phyloP scores from a whole-genome alignment of 805 yeast genomes.

The Pichia gijzeniarum region DNA sequence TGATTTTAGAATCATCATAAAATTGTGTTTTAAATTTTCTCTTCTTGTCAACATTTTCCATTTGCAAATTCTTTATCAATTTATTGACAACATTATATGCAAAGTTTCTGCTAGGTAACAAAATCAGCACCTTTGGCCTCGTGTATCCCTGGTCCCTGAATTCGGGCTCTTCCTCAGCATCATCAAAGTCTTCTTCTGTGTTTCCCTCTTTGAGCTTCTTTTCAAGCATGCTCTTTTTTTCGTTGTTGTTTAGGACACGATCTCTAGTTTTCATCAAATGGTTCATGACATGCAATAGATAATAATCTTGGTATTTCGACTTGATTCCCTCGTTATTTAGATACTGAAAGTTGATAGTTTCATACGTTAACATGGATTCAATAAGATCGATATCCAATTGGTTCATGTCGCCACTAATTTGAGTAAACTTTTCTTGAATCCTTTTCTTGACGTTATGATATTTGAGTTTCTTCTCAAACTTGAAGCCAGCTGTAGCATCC shows the following conservation, averaged over 20 bases:
- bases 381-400: conserved; percentile 46
- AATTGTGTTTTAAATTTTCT: conserved; percentile 71
- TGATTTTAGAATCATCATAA: conserved; percentile 36
- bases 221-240: conserved; percentile 40
- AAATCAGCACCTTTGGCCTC: conserved; percentile 77
- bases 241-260: conserved; percentile 70
- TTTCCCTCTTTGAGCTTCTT: conserved; percentile 32
- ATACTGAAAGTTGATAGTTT: conserved; percentile 56
- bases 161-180: conserved; percentile 42
- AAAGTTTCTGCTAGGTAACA: conserved; percentile 78
- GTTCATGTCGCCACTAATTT: conserved; percentile 28
- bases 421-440: conserved; percentile 31
- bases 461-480: conserved; percentile 16
- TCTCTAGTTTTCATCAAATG: conserved; percentile 87
- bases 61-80: conserved; percentile 55
- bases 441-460: conserved; percentile 44
- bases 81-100: conserved; percentile 64
- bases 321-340: conserved; percentile 37
- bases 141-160: conserved; percentile 92
- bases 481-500: conserved; percentile 4
- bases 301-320: conserved; percentile 48
- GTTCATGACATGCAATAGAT: conserved; percentile 67
- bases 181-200: conserved; percentile 18
- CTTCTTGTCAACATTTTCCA: conserved; percentile 74
- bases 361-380: conserved; percentile 64